phyloP scores from a whole-genome alignment of 495 filamentous ascomycete genomes.

The Penicillium alfredii region DNA sequence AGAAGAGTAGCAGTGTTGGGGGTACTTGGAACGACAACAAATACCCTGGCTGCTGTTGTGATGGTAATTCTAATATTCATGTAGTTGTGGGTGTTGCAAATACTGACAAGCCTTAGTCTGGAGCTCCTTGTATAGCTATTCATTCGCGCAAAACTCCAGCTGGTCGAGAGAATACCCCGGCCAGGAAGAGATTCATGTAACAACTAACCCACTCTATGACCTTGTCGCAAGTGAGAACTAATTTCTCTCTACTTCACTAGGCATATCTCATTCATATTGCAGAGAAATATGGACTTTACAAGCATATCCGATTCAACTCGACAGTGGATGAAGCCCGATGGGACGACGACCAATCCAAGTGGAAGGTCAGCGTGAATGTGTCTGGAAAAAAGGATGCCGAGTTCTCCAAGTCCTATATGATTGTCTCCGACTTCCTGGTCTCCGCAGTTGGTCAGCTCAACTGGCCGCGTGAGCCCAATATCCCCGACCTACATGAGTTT shows the following conservation, averaged over 20 bases:
- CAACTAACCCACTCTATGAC: slow-evolving; percentile 13
- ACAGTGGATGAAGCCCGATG: slow-evolving; percentile 47
- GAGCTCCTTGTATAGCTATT: slow-evolving; percentile 55
- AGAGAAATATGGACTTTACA: slow-evolving; percentile 53
- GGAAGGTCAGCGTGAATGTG: slow-evolving; percentile 42
- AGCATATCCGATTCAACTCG: slow-evolving; percentile 52
- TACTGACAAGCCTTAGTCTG: slow-evolving; percentile 27
- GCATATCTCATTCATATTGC: slow-evolving; percentile 53
- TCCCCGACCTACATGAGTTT: slow-evolving; percentile 53
- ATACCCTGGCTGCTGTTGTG: slow-evolving; percentile 51
- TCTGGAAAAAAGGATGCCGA: slow-evolving; percentile 45
- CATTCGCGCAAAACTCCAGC: slow-evolving; percentile 58
- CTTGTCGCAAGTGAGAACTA: background rate
- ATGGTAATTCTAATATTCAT: slow-evolving; percentile 25
- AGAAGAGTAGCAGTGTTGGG: slow-evolving; percentile 47
- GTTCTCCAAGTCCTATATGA: slow-evolving; percentile 34
- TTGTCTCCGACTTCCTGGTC: slow-evolving; percentile 53
- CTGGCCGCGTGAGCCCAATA: slow-evolving; percentile 50
- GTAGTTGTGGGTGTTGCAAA: background rate
- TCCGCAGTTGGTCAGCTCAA: slow-evolving; percentile 64
- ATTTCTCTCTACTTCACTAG: slow-evolving; percentile 28
- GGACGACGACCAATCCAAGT: slow-evolving; percentile 51
- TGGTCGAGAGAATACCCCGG: slow-evolving; percentile 63
- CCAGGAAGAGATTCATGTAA: slow-evolving; percentile 54
- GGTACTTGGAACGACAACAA: slow-evolving; percentile 54